A percentile compares a stretch with the other conserved stretches of the same genome.
Conservation (phyloP, 177 flowering plant species). For the Vitis hybrid region DNA sequence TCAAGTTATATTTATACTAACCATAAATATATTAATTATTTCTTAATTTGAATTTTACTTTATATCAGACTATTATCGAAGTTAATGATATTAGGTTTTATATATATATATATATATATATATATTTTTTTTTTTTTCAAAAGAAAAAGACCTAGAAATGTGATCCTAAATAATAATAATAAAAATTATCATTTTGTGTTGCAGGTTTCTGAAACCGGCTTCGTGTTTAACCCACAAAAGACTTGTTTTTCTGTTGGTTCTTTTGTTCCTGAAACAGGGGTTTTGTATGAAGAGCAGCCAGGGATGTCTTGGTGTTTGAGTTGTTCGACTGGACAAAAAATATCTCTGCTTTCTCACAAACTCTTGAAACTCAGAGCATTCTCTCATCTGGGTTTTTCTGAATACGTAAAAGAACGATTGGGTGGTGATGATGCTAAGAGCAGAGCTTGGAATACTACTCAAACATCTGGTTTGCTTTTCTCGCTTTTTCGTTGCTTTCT, state of each 20-base stretch:
- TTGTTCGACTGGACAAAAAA: slow-evolving; percentile 19
- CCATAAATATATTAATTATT: no score
- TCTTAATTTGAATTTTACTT: no score
- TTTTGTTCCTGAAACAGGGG: neutral
- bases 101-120: no score
- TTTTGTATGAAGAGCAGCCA: neutral
- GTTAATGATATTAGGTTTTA: no score
- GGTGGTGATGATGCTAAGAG: neutral
- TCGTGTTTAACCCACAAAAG: neutral
- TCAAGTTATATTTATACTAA: no score
- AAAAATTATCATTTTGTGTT: no score
- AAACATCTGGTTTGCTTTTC: slow-evolving; percentile 22
- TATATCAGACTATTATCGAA: no score
- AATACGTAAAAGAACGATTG: slow-evolving; percentile 2
- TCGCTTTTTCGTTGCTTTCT: neutral
- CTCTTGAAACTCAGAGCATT: slow-evolving; percentile 21
- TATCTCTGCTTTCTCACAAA: slow-evolving; percentile 7
- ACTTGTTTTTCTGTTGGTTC: neutral
- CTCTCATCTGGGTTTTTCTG: slow-evolving; percentile 24
- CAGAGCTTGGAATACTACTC: neutral
- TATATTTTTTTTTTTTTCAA: no score
- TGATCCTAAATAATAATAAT: no score
- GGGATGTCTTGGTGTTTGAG: slow-evolving; percentile 7
- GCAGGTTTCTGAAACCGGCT: no score
- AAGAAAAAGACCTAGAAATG: no score